Conservation (phyloP, 345 rosid species). For the Bruguiera gymnorhiza region DNA sequence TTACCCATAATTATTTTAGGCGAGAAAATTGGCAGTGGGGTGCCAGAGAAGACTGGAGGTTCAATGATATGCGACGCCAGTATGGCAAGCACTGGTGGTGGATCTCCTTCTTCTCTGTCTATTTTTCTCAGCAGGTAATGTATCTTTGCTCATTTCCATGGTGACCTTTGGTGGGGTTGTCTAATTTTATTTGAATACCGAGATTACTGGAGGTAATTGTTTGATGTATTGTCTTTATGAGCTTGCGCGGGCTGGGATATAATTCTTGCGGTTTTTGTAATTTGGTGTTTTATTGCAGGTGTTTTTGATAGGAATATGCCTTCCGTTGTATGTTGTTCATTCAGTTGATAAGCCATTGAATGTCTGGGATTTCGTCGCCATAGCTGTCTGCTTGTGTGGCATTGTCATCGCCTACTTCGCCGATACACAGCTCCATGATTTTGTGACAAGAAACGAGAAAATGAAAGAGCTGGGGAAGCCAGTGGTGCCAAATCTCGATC, state of each 20-base stretch:
- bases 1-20: constrained; percentile 84
- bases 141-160: background rate
- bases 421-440: constrained; percentile 79
- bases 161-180: background rate
- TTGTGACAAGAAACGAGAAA: constrained; percentile 57
- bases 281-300: constrained; percentile 43
- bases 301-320: constrained; percentile 71
- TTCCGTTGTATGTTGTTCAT: constrained; percentile 67
- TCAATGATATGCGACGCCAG: constrained; percentile 69
- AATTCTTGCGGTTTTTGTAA: background rate
- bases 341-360: constrained; percentile 58
- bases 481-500: constrained; percentile 57
- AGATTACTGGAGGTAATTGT: constrained; percentile 10
- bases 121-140: constrained; percentile 80
- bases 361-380: constrained; percentile 61
- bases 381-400: constrained; percentile 56
- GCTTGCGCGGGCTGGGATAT: background rate
- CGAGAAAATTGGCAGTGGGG: constrained; percentile 98
- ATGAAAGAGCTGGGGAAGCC: constrained; percentile 78
- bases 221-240: constrained; percentile 44
- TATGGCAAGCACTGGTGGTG: constrained; percentile 95
- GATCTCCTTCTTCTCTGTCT: constrained; percentile 86
- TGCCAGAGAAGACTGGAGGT: constrained; percentile 95
- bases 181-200: background rate
- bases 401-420: constrained; percentile 68